Conservation (phyloP, 2,329 filamentous ascomycete species). For the Tolypocladium cylindrosporum region DNA sequence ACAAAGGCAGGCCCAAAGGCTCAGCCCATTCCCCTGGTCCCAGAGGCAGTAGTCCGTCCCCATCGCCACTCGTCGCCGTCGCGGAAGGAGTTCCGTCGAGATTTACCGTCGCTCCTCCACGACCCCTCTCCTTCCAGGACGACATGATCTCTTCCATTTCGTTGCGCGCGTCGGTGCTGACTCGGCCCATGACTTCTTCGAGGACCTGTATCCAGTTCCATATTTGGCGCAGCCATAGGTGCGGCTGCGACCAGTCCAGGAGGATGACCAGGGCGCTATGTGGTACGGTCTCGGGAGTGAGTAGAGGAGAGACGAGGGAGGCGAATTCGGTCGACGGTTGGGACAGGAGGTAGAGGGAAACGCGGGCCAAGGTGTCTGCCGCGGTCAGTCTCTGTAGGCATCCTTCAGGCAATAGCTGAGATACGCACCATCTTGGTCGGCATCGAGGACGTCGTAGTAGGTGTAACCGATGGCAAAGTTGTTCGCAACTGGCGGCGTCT, state of each 20-base stretch:
- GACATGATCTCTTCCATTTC: slow-evolving; percentile 81
- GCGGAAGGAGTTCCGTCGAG: slow-evolving; percentile 51
- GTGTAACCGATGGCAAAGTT: slow-evolving; percentile 90
- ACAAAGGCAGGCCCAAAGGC: slow-evolving; percentile 74
- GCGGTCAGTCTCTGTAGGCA: slow-evolving; percentile 10
- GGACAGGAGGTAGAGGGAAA: slow-evolving; percentile 83
- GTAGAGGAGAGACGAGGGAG: slow-evolving; percentile 70
- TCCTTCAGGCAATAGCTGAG: neutral
- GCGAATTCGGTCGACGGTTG: slow-evolving; percentile 75
- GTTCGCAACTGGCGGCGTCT: slow-evolving; percentile 74
- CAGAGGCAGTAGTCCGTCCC: slow-evolving; percentile 62
- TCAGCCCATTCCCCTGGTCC: slow-evolving; percentile 93
- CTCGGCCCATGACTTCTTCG: slow-evolving; percentile 62
- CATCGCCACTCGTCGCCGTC: slow-evolving; percentile 43
- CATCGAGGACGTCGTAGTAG: slow-evolving; percentile 88
- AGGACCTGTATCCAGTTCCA: slow-evolving; percentile 83
- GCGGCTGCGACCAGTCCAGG: slow-evolving; percentile 92
- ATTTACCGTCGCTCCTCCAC: slow-evolving; percentile 51
- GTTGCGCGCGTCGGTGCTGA: slow-evolving; percentile 67
- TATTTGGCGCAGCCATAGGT: slow-evolving; percentile 82
- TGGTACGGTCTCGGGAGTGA: slow-evolving; percentile 74
- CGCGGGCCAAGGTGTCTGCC: slow-evolving; percentile 75
- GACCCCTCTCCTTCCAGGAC: slow-evolving; percentile 66
- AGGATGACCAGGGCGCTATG: slow-evolving; percentile 83
- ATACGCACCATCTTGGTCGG: slow-evolving; percentile 76